Evolutionary conservation across 176 grass and related monocot species (phyloP).

Genomic region (Puccinellia tenuiflora): DNA sequence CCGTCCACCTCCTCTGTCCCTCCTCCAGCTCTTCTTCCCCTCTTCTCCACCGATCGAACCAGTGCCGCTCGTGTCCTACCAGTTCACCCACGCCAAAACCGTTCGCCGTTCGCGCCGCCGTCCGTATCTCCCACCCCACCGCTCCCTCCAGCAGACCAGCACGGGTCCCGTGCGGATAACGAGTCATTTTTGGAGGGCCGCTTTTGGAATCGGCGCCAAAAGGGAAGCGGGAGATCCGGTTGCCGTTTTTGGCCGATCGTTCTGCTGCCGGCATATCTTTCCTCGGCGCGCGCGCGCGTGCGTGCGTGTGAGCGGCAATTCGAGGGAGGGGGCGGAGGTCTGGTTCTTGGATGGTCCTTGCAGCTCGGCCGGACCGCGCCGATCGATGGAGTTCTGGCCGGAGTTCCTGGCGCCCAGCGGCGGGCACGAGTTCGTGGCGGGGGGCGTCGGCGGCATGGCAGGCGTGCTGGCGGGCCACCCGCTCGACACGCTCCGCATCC

Average conservation of each 20-base stretch:
- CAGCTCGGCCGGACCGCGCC: background rate
- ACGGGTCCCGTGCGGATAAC: background rate
- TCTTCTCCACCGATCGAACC: background rate
- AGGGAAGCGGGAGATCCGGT: background rate
- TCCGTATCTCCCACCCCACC: background rate
- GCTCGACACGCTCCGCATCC: conserved; percentile 90
- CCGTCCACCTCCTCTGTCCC: background rate
- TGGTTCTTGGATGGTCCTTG: conserved; percentile 12
- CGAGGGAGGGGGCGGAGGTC: background rate
- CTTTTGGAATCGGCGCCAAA: background rate
- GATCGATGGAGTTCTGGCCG: conserved; percentile 93
- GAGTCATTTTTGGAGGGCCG: background rate
- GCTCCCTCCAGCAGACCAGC: background rate
- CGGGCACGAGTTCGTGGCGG: conserved; percentile 80
- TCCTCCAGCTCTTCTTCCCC: too few relatives aligned
- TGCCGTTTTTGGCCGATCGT: background rate
- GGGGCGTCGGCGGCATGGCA: conserved; percentile 83
- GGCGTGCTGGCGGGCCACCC: conserved; percentile 85
- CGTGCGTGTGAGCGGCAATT: background rate
- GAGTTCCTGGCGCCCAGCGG: conserved; percentile 88
- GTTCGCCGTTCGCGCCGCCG: background rate
- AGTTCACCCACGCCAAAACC: background rate
- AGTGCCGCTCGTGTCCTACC: background rate
- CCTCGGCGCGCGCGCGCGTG: background rate
- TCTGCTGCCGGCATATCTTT: background rate